These are phyloP conservation scores for Serpula lacrymans DNA, from an alignment of 768 basidiomycete genomes.

Conservation along the genomic window DNA sequence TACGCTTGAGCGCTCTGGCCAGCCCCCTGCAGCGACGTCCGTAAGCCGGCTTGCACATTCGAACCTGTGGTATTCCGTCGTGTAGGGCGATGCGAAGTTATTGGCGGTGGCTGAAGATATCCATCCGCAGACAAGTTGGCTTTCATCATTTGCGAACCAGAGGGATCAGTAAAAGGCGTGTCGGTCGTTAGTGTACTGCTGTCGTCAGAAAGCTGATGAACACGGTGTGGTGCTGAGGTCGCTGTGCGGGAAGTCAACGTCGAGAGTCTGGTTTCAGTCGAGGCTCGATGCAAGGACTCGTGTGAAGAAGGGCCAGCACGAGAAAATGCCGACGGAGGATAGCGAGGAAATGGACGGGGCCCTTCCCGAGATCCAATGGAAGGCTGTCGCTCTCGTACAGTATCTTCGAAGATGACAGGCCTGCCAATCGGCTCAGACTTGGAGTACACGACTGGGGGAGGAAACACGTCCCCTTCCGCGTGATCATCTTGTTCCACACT, in stretches of 20 bases:
- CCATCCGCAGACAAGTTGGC: slow-evolving; percentile 35
- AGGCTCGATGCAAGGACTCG: slow-evolving; percentile 42
- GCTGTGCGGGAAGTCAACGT: slow-evolving; percentile 22
- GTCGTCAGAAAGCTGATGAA: slow-evolving; percentile 12
- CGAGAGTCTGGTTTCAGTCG: slow-evolving; percentile 47
- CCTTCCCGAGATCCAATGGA: slow-evolving; percentile 29
- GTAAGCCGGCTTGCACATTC: slow-evolving; percentile 23
- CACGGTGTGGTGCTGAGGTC: slow-evolving; percentile 14
- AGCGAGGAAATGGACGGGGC: slow-evolving; percentile 13
- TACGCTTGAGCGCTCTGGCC: too few relatives aligned
- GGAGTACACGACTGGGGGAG: slow-evolving; percentile 20
- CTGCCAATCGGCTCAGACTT: slow-evolving; percentile 19
- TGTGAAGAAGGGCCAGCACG: slow-evolving; percentile 13
- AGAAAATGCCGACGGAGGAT: slow-evolving; percentile 17
- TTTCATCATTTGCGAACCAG: slow-evolving; percentile 19
- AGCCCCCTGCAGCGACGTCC: slow-evolving; percentile 31
- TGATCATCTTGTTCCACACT: slow-evolving; percentile 35
- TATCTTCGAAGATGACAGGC: slow-evolving; percentile 32
- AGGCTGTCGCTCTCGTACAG: slow-evolving; percentile 24
- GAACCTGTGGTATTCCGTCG: slow-evolving; percentile 76
- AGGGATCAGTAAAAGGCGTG: slow-evolving; percentile 18
- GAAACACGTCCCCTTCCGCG: slow-evolving; percentile 16
- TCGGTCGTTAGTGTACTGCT: slow-evolving; percentile 11
- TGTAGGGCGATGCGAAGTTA: slow-evolving; percentile 36
- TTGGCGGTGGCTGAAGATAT: slow-evolving; percentile 50